Percentiles rank a stretch among this genome's conserved stretches.
phyloP scores from a whole-genome alignment of 1,284 basidiomycete genomes.

The Trametes polyzona region DNA sequence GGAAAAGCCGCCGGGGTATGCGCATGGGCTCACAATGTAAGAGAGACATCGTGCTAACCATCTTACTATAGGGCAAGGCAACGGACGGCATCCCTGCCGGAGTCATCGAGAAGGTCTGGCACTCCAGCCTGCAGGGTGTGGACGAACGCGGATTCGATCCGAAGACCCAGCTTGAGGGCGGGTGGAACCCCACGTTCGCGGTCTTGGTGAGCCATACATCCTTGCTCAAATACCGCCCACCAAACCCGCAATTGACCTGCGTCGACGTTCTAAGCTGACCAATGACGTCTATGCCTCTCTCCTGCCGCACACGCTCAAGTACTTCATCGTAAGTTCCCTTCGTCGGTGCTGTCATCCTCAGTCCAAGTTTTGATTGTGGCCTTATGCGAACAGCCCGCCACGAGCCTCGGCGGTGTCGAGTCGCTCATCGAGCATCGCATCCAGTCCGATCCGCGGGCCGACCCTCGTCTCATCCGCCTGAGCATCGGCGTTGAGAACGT shows the following conservation, averaged over 20 bases:
- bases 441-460: conserved; percentile 65
- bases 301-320: conserved; percentile 69
- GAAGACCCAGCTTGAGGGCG: conserved; percentile 78
- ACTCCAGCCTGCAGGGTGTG: conserved; percentile 78
- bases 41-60: no score
- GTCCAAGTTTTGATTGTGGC: no score
- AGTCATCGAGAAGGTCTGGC: conserved; percentile 71
- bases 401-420: conserved; percentile 92
- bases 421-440: conserved; percentile 82
- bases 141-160: conserved; percentile 72
- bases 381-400: no score
- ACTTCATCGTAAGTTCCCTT: conserved; percentile 74
- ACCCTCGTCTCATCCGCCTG: conserved; percentile 72
- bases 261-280: conserved; percentile 51
- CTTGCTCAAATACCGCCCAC: background rate
- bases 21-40: no score
- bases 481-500: conserved; percentile 84
- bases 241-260: background rate
- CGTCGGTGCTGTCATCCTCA: no score
- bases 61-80: conserved; percentile 38
- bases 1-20: conserved; percentile 34
- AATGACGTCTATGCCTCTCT: conserved; percentile 54
- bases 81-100: conserved; percentile 66
- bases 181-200: conserved; percentile 82
- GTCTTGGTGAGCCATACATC: conserved; percentile 55